These are phyloP conservation scores for Polygonum maritimum DNA, from an alignment of 148 eudicot species.

Conservation along the genomic window DNA sequence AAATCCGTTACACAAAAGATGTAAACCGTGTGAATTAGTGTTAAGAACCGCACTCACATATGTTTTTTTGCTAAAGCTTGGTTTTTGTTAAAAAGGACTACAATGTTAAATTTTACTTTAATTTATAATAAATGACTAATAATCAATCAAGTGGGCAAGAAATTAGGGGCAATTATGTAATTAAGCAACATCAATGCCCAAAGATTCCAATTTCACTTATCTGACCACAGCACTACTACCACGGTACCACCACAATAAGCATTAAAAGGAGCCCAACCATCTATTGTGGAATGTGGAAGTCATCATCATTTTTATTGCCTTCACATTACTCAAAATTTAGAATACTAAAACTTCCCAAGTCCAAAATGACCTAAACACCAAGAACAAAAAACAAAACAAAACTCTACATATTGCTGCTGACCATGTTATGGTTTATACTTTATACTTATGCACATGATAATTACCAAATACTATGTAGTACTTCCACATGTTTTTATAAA, in stretches of 20 bases:
- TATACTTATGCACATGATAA: too few species aligned
- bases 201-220: neutral
- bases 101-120: neutral
- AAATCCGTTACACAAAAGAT: too few species aligned
- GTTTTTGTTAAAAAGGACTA: too few species aligned
- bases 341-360: neutral
- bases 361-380: neutral
- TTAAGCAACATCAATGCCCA: neutral
- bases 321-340: constrained; percentile 4
- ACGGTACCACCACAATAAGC: neutral
- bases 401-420: neutral
- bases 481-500: neutral
- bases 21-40: neutral
- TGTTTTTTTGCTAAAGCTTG: too few species aligned
- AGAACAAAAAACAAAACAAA: too few species aligned
- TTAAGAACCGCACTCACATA: too few species aligned
- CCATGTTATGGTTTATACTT: too few species aligned
- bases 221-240: constrained; percentile 8
- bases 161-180: neutral
- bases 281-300: constrained; percentile 6
- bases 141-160: neutral
- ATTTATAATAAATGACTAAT: neutral
- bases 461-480: neutral
- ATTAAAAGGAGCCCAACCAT: constrained; percentile 6
- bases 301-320: constrained; percentile 9